phyloP scores from a whole-genome alignment of 352 stramenopile species.

The Globisporangium iwayamae region DNA sequence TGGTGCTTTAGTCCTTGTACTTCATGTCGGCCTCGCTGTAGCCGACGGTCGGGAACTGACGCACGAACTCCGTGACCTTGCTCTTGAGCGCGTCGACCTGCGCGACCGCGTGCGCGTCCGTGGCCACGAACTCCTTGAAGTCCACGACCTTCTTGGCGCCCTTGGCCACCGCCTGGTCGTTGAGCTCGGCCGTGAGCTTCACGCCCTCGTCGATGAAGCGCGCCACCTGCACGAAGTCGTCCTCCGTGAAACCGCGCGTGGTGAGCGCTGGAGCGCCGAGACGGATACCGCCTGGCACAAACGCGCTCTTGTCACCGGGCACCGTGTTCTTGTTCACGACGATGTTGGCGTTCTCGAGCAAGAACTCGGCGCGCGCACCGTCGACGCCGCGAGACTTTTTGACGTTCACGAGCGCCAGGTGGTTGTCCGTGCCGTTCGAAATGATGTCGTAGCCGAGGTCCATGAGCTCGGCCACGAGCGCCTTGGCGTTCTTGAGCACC shows the following conservation, averaged over 20 bases:
- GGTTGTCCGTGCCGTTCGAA: conserved; percentile 98
- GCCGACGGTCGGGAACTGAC: conserved; percentile 95
- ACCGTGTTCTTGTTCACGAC: conserved; percentile 99
- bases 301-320: conserved; percentile 95
- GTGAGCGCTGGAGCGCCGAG: conserved; percentile 96
- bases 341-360: conserved; percentile 96
- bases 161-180: conserved; percentile 85
- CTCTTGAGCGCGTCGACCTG: conserved; percentile 80
- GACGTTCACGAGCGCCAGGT: conserved; percentile 96
- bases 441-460: conserved; percentile 95
- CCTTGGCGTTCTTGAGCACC: conserved; percentile 89
- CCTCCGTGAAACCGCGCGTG: conserved; percentile 93
- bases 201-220: conserved; percentile 96
- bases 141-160: conserved; percentile 95
- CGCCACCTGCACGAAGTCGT: conserved; percentile 94
- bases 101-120: conserved; percentile 37
- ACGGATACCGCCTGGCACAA: conserved; percentile 96
- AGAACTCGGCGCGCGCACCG: conserved; percentile 93
- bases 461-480: conserved; percentile 88
- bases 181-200: conserved; percentile 89
- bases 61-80: conserved; percentile 93
- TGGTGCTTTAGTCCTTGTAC: conserved; percentile 66
- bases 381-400: conserved; percentile 93
- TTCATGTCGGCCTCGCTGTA: conserved; percentile 94
- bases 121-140: conserved; percentile 76